Evolutionary conservation across 164 flowering plant genomes (phyloP), one percentile per base, ranked within the genome.

Genomic region (Vitis rotundifolia): DNA sequence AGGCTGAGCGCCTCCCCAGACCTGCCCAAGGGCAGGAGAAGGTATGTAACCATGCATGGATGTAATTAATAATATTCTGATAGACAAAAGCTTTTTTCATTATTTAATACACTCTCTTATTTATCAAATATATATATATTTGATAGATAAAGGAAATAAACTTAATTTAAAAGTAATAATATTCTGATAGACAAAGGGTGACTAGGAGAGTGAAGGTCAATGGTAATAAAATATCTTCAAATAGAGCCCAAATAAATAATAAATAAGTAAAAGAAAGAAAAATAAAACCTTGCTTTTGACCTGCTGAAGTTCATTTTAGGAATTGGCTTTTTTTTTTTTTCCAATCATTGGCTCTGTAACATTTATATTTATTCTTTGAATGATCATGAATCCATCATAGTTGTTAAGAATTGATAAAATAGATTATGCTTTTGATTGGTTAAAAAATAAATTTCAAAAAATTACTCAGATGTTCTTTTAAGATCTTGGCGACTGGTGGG

Each of bases 1-100:
- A 95, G 77, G 89, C 97, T 57, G 98, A 95, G 71, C 97, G 91
- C 51, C 84, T 93, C 29, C 92, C 97, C 69, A 88, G 78, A 73
- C 90, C 92, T 72, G 80, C 73, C 65, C 89, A 82, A 76, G 97
- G 92, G 70, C 81, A 80, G 76, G 99, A 95, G 19, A 90, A 89
- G 98, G 98, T 91, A 80, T 61, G 26, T 54, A 22, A 22, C 7
- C 7, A 65, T 2, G 15, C 28, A 31, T 14, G 31, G 44, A 28
- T 1, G 9, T 31, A 28, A 9, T 11, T 53, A 18, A 37, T 37
- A 37, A 37, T 37, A 37, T 37, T 6, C 44, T 37, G 44, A 37
- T 37, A 37, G 44, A 37, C 7, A 3, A 37, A 37, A 37, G 44
- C 26, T 22, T 22, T 22, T 22, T 22, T 22, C 26, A 22, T 22